These are phyloP conservation scores for Lycium barbarum DNA, from an alignment of 257 asterid genomes.

Conservation along the genomic window DNA sequence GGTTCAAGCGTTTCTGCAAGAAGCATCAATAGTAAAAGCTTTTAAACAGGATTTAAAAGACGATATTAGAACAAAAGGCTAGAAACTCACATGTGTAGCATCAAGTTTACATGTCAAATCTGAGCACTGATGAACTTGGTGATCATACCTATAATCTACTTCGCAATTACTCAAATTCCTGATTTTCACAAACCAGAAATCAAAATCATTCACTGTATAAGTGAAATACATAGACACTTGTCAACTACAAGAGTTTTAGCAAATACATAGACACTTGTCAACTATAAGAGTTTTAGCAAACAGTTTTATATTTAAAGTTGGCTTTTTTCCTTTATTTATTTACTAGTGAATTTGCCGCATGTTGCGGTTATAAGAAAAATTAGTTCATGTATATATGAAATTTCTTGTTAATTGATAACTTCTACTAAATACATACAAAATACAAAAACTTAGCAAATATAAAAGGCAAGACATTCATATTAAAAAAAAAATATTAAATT, in stretches of 20 bases:
- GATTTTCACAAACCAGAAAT: constrained; percentile 30
- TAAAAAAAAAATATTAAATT: too few relatives aligned
- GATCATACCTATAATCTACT: constrained; percentile 46
- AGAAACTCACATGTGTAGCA: constrained; percentile 59
- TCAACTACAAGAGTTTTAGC: constrained; percentile 17
- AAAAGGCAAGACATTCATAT: too few relatives aligned
- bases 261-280: neutral
- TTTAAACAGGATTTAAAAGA: neutral
- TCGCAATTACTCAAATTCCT: constrained; percentile 72
- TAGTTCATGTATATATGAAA: too few relatives aligned
- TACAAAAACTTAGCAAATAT: too few relatives aligned
- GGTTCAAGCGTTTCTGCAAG: constrained; percentile 65
- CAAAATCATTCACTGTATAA: neutral
- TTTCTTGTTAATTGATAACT: too few relatives aligned
- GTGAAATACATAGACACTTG: neutral
- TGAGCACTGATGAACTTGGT: constrained; percentile 63
- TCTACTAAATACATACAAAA: too few relatives aligned
- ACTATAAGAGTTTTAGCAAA: constrained; percentile 9
- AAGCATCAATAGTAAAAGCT: constrained; percentile 38
- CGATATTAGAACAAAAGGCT: neutral
- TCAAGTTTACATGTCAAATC: constrained; percentile 65
- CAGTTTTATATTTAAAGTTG: neutral
- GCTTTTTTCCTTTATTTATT: too few relatives aligned
- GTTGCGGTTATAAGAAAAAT: too few relatives aligned
- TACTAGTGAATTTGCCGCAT: too few relatives aligned